These are phyloP conservation scores for Graphilbum fragrans DNA, from an alignment of 2,329 filamentous ascomycete genomes.

Conservation along the genomic window DNA sequence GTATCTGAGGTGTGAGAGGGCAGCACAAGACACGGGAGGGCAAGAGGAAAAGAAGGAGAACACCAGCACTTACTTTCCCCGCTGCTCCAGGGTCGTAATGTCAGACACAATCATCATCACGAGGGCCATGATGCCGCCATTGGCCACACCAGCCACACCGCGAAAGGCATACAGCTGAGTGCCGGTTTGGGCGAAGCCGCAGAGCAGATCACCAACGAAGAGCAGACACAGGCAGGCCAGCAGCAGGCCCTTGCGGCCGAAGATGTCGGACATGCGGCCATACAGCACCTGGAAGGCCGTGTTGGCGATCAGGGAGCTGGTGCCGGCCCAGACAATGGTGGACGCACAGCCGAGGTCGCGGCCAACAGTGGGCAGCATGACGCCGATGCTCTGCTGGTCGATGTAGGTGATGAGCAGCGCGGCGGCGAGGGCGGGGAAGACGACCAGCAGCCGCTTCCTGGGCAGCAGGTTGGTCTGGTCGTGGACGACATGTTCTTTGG, in stretches of 20 bases:
- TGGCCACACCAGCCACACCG: conserved; percentile 47
- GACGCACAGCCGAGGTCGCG: conserved; percentile 24
- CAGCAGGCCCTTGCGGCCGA: conserved; percentile 47
- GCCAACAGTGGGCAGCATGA: conserved; percentile 34
- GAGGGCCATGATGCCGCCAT: conserved; percentile 46
- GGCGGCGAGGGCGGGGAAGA: conserved; percentile 37
- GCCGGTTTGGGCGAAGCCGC: conserved; percentile 41
- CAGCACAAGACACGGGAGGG: too few species aligned
- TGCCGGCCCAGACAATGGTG: conserved; percentile 45
- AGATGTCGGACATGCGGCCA: conserved; percentile 47
- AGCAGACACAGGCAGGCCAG: conserved; percentile 39
- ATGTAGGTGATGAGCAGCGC: conserved; percentile 41
- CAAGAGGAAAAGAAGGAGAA: too few species aligned
- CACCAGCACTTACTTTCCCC: too few species aligned
- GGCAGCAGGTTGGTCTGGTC: conserved; percentile 44
- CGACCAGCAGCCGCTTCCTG: conserved; percentile 31
- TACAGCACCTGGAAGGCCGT: conserved; percentile 55
- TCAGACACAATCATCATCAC: conserved; percentile 52
- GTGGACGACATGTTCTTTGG: conserved; percentile 2
- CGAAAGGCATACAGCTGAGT: conserved; percentile 50
- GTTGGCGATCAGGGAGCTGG: conserved; percentile 39
- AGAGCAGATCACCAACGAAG: conserved; percentile 44
- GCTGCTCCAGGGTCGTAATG: conserved; percentile 43
- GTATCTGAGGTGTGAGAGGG: too few species aligned
- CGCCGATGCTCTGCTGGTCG: conserved; percentile 42